phyloP scores from a whole-genome alignment of 1,139 yeast species.

The Saccharomyces hybrid region DNA sequence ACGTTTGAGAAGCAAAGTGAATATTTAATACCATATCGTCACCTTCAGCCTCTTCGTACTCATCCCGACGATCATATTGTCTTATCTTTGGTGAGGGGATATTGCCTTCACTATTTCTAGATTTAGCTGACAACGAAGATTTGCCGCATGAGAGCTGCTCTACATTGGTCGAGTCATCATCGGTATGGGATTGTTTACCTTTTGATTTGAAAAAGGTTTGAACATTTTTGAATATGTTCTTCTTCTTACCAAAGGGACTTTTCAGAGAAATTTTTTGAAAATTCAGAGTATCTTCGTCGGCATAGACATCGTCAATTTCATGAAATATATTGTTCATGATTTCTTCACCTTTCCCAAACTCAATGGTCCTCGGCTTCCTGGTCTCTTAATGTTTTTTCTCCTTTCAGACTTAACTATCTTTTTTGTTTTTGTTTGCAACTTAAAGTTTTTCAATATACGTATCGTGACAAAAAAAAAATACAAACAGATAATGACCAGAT shows the following conservation, averaged over 20 bases:
- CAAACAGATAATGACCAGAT: not conserved
- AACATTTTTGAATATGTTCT: constrained; percentile 3
- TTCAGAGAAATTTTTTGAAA: constrained; percentile 2
- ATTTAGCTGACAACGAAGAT: not conserved
- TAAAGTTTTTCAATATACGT: not conserved
- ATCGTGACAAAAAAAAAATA: not conserved
- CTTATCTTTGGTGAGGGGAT: not conserved
- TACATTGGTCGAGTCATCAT: not conserved
- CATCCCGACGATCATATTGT: not conserved
- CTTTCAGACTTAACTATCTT: not conserved
- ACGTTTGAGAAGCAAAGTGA: not conserved
- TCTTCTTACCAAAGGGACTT: constrained; percentile 3
- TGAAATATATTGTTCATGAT: not conserved
- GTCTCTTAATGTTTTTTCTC: not conserved
- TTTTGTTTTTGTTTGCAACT: not conserved
- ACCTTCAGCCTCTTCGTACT: not conserved
- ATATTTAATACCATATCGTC: not conserved
- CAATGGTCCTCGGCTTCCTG: not conserved
- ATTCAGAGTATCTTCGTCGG: constrained; percentile 1
- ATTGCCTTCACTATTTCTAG: not conserved
- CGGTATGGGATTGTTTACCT: not conserved
- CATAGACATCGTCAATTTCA: not conserved
- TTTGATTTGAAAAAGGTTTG: not conserved
- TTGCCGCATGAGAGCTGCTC: not conserved
- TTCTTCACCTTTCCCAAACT: not conserved